Evolutionary conservation across 805 yeast species (phyloP), one percentile per base, ranked within the genome.

Genomic region (Maudiozyma bulderi): DNA sequence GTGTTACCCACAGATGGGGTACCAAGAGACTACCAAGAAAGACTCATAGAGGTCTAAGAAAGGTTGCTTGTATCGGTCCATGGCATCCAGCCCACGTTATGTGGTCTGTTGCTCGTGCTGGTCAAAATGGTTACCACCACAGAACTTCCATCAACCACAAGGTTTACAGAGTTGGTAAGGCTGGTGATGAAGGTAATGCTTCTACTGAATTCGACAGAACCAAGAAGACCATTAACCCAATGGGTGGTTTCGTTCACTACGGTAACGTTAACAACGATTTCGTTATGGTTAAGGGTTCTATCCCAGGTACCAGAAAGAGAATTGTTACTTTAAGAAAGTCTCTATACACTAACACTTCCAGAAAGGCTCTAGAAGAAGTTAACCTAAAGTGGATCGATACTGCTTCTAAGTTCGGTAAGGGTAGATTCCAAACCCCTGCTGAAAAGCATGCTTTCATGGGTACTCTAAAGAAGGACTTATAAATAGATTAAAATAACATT

Each of bases 1-100:
- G 99, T 90, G 97, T 91, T 71, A 93, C 99, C 81, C 96, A 90
- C 89, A 88, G 99, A 87, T 93, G 98, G 98, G 99, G 99, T 75
- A 93, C 99, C 86, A 95, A 90, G 90, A 90, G 86, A 84, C 82
- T 93, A 67, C 99, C 99, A 79, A 89, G 99, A 82, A 93, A 93
- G 95, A 93, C 99, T 75, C 99, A 93, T 79, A 90, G 98, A 86
- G 99, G 99, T 91, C 81, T 91, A 75, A 89, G 99, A 85, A 93
- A 93, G 88, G 99, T 93, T 78, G 99, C 99, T 73, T 93, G 99
- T 88, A 93, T 93, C 72, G 99, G 99, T 84, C 97, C 99, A 73
- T 93, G 99, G 99, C 99, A 93, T 82, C 99, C 99, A 76, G 84
- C 96, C 81, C 96, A 89, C 83, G 99, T 93, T 74, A 80, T 82